Conservation (phyloP, 2,329 filamentous ascomycete genomes). For the Gyromitra esculenta region DNA sequence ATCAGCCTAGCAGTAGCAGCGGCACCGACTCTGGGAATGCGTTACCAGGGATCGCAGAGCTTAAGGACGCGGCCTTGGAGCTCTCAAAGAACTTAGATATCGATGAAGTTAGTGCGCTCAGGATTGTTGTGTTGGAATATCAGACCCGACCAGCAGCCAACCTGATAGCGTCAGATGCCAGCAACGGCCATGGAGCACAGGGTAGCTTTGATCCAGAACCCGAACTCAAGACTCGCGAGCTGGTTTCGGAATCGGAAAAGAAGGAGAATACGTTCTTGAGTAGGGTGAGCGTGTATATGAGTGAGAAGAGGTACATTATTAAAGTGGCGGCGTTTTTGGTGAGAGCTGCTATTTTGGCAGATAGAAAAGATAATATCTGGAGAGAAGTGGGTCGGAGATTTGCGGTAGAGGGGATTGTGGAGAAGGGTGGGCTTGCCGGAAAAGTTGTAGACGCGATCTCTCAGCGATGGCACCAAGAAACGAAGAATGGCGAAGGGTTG, state of each 20-base stretch:
- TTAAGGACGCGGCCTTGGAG: conserved; percentile 89
- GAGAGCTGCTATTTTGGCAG: conserved; percentile 53
- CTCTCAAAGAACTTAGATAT: conserved; percentile 80
- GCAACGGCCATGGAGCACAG: conserved; percentile 53
- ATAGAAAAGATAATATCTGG: conserved; percentile 63
- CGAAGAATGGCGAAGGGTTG: conserved; percentile 48
- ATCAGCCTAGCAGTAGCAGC: conserved; percentile 64
- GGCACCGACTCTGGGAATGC: conserved; percentile 65
- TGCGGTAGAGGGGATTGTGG: conserved; percentile 43
- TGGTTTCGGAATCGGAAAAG: conserved; percentile 61
- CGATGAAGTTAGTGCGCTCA: conserved; percentile 82
- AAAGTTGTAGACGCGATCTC: conserved; percentile 49
- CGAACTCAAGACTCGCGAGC: conserved; percentile 3
- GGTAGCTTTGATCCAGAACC: conserved; percentile 53
- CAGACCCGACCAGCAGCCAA: conserved; percentile 76
- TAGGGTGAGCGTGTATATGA: conserved; percentile 76
- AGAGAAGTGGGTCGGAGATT: conserved; percentile 59
- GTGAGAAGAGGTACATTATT: conserved; percentile 74
- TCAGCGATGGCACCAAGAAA: conserved; percentile 45
- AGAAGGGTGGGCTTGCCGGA: conserved; percentile 46
- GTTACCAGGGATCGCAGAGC: conserved; percentile 70
- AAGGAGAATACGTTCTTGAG: conserved; percentile 71
- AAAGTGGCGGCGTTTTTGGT: conserved; percentile 64
- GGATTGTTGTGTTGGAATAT: conserved; percentile 82
- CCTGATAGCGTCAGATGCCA: conserved; percentile 44